Conservation (phyloP, 2,329 filamentous ascomycete genomes). For the Lecanicillium sp. region DNA sequence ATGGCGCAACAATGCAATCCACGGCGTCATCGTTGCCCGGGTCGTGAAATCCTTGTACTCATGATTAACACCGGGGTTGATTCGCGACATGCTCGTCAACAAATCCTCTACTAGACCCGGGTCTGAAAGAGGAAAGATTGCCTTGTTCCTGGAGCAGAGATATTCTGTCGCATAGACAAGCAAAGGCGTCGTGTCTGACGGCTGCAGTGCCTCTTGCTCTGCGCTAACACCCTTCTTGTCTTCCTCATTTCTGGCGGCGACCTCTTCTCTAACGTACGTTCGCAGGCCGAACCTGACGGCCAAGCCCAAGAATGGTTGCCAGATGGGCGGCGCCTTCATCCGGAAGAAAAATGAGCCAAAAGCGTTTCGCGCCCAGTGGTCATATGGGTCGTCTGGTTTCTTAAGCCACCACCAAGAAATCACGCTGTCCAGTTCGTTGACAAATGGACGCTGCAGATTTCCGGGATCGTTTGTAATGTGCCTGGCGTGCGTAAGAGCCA, state of each 20-base stretch:
- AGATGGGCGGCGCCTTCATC: conserved; percentile 19
- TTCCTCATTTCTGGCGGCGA: conserved; percentile 7
- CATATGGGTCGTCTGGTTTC: conserved; percentile 16
- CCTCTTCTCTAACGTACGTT: conserved; percentile 17
- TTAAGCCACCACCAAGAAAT: conserved; percentile 23
- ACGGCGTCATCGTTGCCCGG: conserved; percentile 16
- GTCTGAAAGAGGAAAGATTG: conserved; percentile 25
- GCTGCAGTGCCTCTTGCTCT: not conserved
- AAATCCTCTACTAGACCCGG: conserved; percentile 19
- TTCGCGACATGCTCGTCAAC: conserved; percentile 10
- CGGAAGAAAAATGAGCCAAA: conserved; percentile 24
- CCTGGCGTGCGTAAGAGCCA: conserved; percentile 28
- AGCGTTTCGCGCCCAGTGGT: conserved; percentile 25
- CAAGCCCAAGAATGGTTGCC: conserved; percentile 22
- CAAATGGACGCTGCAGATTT: conserved; percentile 10
- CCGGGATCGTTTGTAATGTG: conserved; percentile 15
- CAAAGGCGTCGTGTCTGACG: conserved; percentile 18
- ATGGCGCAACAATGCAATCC: conserved; percentile 21
- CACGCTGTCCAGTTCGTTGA: conserved; percentile 20
- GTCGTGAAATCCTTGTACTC: conserved; percentile 16
- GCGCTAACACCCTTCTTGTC: not conserved
- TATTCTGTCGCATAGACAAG: conserved; percentile 25
- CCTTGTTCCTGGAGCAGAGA: conserved; percentile 24
- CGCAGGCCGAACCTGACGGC: conserved; percentile 25
- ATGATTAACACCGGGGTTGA: conserved; percentile 14